Conservation (phyloP, 1,284 basidiomycete species). For the Neolentinus lepideus region DNA sequence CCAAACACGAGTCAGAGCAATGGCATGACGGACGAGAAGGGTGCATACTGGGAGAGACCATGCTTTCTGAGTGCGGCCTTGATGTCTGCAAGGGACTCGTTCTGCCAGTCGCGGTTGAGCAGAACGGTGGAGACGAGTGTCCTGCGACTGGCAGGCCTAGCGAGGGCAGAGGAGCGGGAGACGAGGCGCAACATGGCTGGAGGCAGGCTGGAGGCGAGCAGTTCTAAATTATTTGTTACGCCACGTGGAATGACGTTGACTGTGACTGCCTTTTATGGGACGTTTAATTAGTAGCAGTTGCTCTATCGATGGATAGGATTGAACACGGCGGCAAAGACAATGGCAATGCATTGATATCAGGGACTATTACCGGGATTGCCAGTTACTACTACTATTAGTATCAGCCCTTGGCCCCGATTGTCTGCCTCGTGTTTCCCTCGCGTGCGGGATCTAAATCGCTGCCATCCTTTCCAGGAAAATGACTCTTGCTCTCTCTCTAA, state of each 20-base stretch:
- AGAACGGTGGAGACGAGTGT: constrained; percentile 62
- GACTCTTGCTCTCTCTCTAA: constrained; percentile 11
- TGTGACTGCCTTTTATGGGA: neutral
- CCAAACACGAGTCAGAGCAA: constrained; percentile 3
- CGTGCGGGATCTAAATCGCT: constrained; percentile 3
- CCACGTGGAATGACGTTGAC: constrained; percentile 1
- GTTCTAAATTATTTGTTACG: neutral
- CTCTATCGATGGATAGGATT: too few species aligned
- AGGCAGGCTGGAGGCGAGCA: neutral
- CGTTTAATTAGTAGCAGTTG: neutral
- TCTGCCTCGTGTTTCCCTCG: constrained; percentile 16
- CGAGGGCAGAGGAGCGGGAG: constrained; percentile 18
- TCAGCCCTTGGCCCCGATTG: neutral
- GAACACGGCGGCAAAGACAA: too few species aligned
- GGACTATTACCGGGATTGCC: neutral
- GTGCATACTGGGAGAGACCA: constrained; percentile 55
- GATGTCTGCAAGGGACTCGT: constrained; percentile 52
- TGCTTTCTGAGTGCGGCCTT: constrained; percentile 59
- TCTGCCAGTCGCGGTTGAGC: constrained; percentile 57
- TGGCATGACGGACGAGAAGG: constrained; percentile 5
- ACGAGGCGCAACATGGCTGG: constrained; percentile 29
- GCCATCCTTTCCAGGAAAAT: constrained; percentile 14
- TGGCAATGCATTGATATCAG: too few species aligned
- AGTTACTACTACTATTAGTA: neutral
- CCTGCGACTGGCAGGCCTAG: constrained; percentile 16